Evolutionary conservation across 163 green algal genomes (phyloP), one percentile per base, ranked within the genome.

Genomic region (Trebouxia gelatinosa): DNA sequence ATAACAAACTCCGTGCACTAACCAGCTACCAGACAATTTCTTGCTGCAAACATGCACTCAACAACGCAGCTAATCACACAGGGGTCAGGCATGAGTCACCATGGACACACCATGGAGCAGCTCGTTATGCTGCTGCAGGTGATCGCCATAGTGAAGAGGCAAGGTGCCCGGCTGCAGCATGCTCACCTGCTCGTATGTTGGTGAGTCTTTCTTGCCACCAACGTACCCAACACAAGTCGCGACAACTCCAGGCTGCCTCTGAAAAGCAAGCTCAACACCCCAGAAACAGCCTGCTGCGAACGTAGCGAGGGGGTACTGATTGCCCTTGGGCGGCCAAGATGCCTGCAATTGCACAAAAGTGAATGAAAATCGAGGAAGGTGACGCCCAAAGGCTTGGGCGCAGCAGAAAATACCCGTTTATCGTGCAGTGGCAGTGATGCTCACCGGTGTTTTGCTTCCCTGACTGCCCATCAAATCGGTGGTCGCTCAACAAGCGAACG

Each of bases 241-340:
- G 2, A 86, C 61, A 5, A 95, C 91, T 66, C 91, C 91, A 2
- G 87, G 87, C 32, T 93, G 84, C 13, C 90, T 82, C 80, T 95
- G 88, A 74, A 89, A 93, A 19, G 84, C 86, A 16, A 94, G 83
- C 78, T 95, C 87, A 32, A 92, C 64, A n/a, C 90, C 89, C 91
- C 90, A 93, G 78, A 93, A 79, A 32, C 94, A 85, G 2, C 91
- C 89, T 38, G 83, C 82, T 59, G 80, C 67, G 32, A 51, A 76
- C 6, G 68, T 76, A 19, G 68, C 68, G n/a, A 76, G 23, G 0
- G 68, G 68, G n/a, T 62, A 61, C 29, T 31, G 59, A 1, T 61
- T 76, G 68, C 61, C 43, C 40, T 39, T n/a, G 4, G 68, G 68
- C 39, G 68, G 68, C 68, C 68, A 76, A 17, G 68, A 76, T 28